Base-by-base conservation (phyloP, 805 yeast genomes). In the Metschnikowia kunwiensis region DNA sequence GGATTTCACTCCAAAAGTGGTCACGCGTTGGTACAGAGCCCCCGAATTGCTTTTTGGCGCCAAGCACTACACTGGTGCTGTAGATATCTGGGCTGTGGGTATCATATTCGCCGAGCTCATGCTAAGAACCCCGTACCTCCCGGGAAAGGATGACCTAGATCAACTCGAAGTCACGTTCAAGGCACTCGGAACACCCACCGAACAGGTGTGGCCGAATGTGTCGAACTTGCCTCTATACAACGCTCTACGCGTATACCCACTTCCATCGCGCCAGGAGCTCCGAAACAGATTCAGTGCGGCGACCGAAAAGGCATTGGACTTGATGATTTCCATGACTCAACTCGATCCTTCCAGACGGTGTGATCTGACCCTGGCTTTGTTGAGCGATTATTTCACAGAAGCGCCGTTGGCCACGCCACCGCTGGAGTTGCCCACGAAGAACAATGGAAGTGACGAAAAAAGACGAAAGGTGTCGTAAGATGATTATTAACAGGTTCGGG, bases 11-110 rank as follows among this genome's bases (percentile, higher is more conserved):
- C 85, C 95, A 2, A 91, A 89, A 45, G 99, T 93, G 4, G 98
- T 93, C 1, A 93, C 99, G 2, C 66, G 97, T 42, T 93, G 99
- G 99, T 93, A 93, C 60, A 68, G 97, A 37, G 95, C 97, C 0
- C 99, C 74, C 0, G 74, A 68, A 47, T 51, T 68, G 27, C 54
- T 68, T 24, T 65, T 68, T 54, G 74, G 73, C 0, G 69, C 72
- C 11, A 56, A 62, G 26, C 72, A 68, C 42, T 68, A 68, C 39
- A 66, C 72, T 1, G 65, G 59, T 1, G 72, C 73, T 0, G 62
- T 68, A 5, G 74, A 68, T 44, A 60, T 68, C 5, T 68, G 74
- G 74, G 61, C 71, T 0, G 60, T 68, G 26, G 74, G 74, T 3
- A 67, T 68, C 14, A 91, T 93, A 3, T 93, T 93, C 66, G 97